Percentiles rank a stretch among this genome's conserved stretches.
phyloP scores from a whole-genome alignment of 108 stramenopile genomes.

The Cyclotella choctawhatcheeana region DNA sequence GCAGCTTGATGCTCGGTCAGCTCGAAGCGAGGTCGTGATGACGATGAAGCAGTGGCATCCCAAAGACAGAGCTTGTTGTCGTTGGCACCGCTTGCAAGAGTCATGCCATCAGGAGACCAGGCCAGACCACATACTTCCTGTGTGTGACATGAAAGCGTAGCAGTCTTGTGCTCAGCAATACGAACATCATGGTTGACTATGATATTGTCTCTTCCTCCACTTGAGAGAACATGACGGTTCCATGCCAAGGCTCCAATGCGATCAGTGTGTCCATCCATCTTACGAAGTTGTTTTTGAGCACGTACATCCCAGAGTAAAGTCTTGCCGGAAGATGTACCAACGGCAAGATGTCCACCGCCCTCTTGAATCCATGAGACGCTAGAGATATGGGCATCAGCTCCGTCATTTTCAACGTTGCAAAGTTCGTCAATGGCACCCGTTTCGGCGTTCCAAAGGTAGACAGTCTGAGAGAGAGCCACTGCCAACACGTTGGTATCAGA shows the following conservation, averaged over 20 bases:
- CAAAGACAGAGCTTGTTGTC: conserved; percentile 98
- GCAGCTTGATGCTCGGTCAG: conserved; percentile 97
- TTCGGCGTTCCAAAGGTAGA: conserved; percentile 98
- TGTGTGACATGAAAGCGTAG: conserved; percentile 75
- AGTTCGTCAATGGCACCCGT: conserved; percentile 96
- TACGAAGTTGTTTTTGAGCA: conserved; percentile 88
- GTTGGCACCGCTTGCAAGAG: conserved; percentile 96
- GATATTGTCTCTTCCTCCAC: conserved; percentile 89
- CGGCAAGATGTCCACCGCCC: conserved; percentile 85
- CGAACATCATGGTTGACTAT: conserved; percentile 98
- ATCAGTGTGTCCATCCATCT: conserved; percentile 96
- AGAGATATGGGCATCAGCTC: conserved; percentile 94
- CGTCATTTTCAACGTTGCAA: conserved; percentile 70
- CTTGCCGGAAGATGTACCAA: conserved; percentile 82
- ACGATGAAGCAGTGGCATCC: conserved; percentile 79
- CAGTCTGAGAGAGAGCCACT: conserved; percentile 95
- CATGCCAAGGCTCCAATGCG: conserved; percentile 96
- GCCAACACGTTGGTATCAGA: conserved; percentile 92
- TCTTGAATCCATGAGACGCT: conserved; percentile 92
- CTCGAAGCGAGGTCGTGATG: conserved; percentile 62
- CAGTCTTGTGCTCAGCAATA: conserved; percentile 86
- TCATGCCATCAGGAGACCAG: conserved; percentile 96
- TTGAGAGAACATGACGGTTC: conserved; percentile 94
- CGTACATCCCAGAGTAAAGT: conserved; percentile 91
- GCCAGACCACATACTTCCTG: conserved; percentile 98